A percentile compares a stretch with the other conserved stretches of the same genome.
Evolutionary conservation across 2,329 filamentous ascomycete species (phyloP).

Genomic region (Magnaporthiopsis poae): DNA sequence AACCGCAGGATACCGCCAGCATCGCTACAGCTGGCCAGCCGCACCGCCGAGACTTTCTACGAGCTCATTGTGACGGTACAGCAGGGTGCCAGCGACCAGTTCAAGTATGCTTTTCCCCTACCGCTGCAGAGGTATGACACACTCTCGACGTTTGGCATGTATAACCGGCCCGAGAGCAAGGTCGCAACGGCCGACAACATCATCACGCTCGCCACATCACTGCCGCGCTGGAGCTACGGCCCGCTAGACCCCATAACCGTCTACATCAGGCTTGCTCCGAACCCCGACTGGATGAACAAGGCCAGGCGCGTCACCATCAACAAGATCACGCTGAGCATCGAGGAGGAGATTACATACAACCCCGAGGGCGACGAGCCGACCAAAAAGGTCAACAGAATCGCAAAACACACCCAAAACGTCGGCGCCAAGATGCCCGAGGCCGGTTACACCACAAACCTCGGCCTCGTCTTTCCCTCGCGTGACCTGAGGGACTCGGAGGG

Average conservation of each 20-base stretch:
- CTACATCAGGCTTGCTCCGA: slow-evolving; percentile 87
- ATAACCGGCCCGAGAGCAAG: slow-evolving; percentile 86
- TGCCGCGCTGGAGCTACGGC: slow-evolving; percentile 93
- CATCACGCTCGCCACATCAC: slow-evolving; percentile 79
- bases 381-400: slow-evolving; percentile 77
- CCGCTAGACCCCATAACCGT: slow-evolving; percentile 90
- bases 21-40: slow-evolving; percentile 77
- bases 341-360: slow-evolving; percentile 98
- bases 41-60: slow-evolving; percentile 94
- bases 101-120: slow-evolving; percentile 83
- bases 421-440: slow-evolving; percentile 79
- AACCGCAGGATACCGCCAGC: slow-evolving; percentile 85
- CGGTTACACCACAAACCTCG: slow-evolving; percentile 86
- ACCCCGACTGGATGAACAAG: slow-evolving; percentile 82
- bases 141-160: slow-evolving; percentile 97
- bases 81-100: slow-evolving; percentile 76
- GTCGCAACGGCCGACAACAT: slow-evolving; percentile 81
- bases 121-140: slow-evolving; percentile 91
- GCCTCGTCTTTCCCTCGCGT: slow-evolving; percentile 80
- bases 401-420: slow-evolving; percentile 72
- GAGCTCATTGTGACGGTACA: slow-evolving; percentile 94
- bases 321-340: slow-evolving; percentile 85
- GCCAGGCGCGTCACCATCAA: slow-evolving; percentile 86
- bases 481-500: slow-evolving; percentile 81
- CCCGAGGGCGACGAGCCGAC: slow-evolving; percentile 92